These are phyloP conservation scores for Tranzscheliella williamsii DNA, from an alignment of 1,284 basidiomycete species.

Conservation along the genomic window DNA sequence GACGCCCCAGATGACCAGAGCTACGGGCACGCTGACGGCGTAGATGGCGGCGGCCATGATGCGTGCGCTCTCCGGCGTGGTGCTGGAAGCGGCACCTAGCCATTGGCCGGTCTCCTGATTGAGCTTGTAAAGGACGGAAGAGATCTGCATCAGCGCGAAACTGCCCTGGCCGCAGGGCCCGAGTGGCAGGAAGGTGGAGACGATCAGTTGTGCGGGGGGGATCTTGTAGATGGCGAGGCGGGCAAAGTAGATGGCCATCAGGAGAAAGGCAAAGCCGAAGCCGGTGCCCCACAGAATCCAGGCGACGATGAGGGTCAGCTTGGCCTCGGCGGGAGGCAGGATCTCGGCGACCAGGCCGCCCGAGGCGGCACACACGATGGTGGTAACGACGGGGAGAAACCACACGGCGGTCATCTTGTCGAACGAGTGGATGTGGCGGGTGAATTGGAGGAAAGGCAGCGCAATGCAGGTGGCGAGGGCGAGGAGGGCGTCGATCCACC, in stretches of 20 bases:
- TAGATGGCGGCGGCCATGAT: conserved; percentile 45
- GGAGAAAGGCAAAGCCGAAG: conserved; percentile 66
- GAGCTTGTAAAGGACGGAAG: conserved; percentile 25
- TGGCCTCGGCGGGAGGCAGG: conserved; percentile 65
- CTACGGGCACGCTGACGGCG: conserved; percentile 40
- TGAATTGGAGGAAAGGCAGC: conserved; percentile 72
- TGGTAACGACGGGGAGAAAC: conserved; percentile 73
- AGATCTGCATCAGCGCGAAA: conserved; percentile 67
- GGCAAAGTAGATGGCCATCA: conserved; percentile 68
- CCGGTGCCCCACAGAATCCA: conserved; percentile 63
- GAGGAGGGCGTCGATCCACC: conserved; percentile 73
- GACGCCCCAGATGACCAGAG: conserved; percentile 64
- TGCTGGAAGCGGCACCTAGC: conserved; percentile 3
- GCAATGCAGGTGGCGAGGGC: conserved; percentile 70
- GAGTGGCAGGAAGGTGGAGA: conserved; percentile 69
- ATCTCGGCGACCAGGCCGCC: conserved; percentile 69
- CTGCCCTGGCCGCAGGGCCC: conserved; percentile 69
- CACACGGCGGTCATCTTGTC: conserved; percentile 57
- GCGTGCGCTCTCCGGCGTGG: conserved; percentile 15
- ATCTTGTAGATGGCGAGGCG: conserved; percentile 64
- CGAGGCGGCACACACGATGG: conserved; percentile 71
- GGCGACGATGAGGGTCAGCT: conserved; percentile 66
- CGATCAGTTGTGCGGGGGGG: conserved; percentile 64
- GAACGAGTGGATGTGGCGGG: conserved; percentile 68
- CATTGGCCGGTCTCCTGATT: conserved; percentile 6